These are phyloP conservation scores for Zea luxurians DNA, from an alignment of 176 grass and related monocot genomes.

Conservation along the genomic window DNA sequence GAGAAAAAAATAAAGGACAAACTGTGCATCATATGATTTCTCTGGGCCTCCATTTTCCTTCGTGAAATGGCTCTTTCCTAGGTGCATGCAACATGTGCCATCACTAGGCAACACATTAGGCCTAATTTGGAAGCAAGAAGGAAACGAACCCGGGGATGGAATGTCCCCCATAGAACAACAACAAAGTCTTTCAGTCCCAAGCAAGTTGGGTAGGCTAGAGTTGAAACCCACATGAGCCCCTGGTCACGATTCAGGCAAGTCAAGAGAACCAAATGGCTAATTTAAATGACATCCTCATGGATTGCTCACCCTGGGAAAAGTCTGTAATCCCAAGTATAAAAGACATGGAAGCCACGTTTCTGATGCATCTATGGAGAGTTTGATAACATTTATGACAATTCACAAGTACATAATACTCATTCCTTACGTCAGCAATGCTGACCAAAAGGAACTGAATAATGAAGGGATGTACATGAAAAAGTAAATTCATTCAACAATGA, in stretches of 20 bases:
- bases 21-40: not conserved
- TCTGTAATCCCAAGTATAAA: not conserved
- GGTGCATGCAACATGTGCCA: not conserved
- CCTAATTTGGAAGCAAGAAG: not conserved
- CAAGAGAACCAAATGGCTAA: not conserved
- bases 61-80: not conserved
- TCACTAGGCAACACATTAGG: constrained; percentile 12
- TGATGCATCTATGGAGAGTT: not conserved
- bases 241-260: too few species aligned
- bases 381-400: not conserved
- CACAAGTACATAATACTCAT: not conserved
- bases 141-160: not conserved
- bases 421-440: not conserved
- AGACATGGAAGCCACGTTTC: not conserved
- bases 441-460: constrained; percentile 15
- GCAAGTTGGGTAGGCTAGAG: too few species aligned
- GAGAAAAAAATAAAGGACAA: not conserved
- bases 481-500: not conserved
- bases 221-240: too few species aligned
- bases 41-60: not conserved
- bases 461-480: not conserved
- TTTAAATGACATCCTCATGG: not conserved
- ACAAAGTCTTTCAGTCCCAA: too few species aligned
- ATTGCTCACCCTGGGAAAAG: not conserved
- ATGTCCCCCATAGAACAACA: not conserved